Evolutionary conservation across 345 rosid species (phyloP).

Genomic region (Geranium rotundifolium): DNA sequence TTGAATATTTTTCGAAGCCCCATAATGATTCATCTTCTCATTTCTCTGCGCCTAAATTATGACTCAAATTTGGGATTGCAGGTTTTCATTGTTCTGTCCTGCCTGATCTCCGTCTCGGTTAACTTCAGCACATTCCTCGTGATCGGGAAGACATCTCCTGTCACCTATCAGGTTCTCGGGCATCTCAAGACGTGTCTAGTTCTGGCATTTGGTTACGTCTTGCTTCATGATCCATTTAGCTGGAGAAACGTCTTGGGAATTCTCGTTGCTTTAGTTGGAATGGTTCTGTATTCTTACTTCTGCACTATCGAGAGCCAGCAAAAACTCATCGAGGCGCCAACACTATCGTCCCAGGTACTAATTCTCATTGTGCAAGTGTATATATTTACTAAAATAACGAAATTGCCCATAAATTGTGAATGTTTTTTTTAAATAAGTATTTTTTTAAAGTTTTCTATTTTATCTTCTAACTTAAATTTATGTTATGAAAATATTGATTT

Average conservation of each 20-base stretch:
- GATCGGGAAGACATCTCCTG: conserved; percentile 98
- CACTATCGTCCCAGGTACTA: conserved; percentile 66
- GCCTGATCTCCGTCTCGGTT: conserved; percentile 96
- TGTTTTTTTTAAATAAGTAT: no score
- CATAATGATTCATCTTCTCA: conserved; percentile 3
- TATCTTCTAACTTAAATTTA: not conserved
- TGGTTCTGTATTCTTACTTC: conserved; percentile 85
- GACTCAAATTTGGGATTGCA: conserved; percentile 33
- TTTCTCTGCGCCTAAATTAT: conserved; percentile 7
- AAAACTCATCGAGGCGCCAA: conserved; percentile 54
- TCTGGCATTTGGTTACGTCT: conserved; percentile 90
- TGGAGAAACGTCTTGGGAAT: conserved; percentile 97
- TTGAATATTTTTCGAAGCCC: not conserved
- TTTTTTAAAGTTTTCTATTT: not conserved
- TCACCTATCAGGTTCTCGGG: conserved; percentile 98
- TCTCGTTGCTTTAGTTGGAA: conserved; percentile 80
- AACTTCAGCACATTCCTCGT: conserved; percentile 99
- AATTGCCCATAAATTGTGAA: no score
- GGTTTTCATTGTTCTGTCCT: conserved; percentile 98
- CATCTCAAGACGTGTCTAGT: conserved; percentile 97
- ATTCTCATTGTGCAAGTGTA: not conserved
- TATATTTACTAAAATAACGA: no score
- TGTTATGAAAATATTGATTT: no score
- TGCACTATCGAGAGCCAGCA: conserved; percentile 74
- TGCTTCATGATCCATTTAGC: conserved; percentile 84